Evolutionary conservation across 768 basidiomycete species (phyloP).

Genomic region (Kwoniella mangroviensis): DNA sequence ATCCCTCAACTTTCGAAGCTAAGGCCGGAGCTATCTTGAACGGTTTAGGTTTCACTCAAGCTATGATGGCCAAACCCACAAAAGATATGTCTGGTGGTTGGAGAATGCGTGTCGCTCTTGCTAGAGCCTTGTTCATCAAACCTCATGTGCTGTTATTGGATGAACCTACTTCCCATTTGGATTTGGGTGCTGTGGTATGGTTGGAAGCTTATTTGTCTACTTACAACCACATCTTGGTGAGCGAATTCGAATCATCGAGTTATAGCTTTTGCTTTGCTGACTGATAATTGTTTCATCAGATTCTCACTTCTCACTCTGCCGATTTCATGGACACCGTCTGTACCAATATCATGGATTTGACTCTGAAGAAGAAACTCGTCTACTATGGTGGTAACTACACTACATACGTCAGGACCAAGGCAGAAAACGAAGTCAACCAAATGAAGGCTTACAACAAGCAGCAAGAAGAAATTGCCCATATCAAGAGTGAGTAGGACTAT

Average conservation of each 20-base stretch:
- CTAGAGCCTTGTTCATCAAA: slow-evolving; percentile 92
- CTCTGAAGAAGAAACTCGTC: slow-evolving; percentile 81
- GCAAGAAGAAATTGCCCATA: slow-evolving; percentile 97
- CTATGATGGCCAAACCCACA: slow-evolving; percentile 95
- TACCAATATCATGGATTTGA: slow-evolving; percentile 97
- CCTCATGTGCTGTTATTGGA: slow-evolving; percentile 94
- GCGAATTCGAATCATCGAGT: slow-evolving; percentile 31
- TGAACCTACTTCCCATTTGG: slow-evolving; percentile 75
- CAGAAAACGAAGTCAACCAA: slow-evolving; percentile 98
- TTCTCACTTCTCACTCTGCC: slow-evolving; percentile 88
- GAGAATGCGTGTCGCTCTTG: slow-evolving; percentile 98
- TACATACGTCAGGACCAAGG: slow-evolving; percentile 93
- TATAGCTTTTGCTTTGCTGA: slow-evolving; percentile 53
- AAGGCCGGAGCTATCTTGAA: slow-evolving; percentile 97
- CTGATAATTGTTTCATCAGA: neutral
- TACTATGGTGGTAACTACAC: slow-evolving; percentile 97
- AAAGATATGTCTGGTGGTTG: slow-evolving; percentile 99
- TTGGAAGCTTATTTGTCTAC: slow-evolving; percentile 96
- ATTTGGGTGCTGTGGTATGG: slow-evolving; percentile 98
- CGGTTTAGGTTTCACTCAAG: slow-evolving; percentile 86
- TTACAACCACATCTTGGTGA: slow-evolving; percentile 93
- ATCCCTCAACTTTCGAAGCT: slow-evolving; percentile 91
- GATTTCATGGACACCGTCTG: slow-evolving; percentile 98
- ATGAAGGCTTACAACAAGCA: slow-evolving; percentile 99
- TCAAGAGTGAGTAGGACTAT: slow-evolving; percentile 73